Percentiles rank a stretch among this genome's conserved stretches.
Evolutionary conservation across 441 rosid species (phyloP).

Genomic region (Syzygium malaccense): DNA sequence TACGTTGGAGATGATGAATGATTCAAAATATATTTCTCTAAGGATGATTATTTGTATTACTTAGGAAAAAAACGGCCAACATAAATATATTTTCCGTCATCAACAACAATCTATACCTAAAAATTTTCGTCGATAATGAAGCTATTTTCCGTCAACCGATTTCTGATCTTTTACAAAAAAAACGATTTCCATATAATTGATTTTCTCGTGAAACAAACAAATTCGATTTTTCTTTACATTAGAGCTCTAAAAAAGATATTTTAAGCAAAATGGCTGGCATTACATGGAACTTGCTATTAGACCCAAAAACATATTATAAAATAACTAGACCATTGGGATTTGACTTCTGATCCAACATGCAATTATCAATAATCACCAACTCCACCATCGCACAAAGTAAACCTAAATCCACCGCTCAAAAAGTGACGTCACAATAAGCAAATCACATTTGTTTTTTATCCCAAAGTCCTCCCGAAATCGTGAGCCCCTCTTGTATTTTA

Average conservation of each 20-base stretch:
- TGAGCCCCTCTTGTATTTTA: background rate
- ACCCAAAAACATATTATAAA: background rate
- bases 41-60: background rate
- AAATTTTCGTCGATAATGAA: background rate
- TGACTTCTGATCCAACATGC: background rate
- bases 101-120: background rate
- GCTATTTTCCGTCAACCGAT: background rate
- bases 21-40: background rate
- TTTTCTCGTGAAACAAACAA: fast-evolving
- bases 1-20: background rate
- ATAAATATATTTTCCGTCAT: no score
- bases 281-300: background rate
- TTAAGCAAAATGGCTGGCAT: background rate
- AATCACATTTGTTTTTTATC: background rate
- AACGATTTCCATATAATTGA: background rate
- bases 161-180: background rate
- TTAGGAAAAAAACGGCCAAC: background rate
- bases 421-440: background rate
- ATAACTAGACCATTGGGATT: background rate
- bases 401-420: background rate
- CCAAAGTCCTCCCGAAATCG: background rate
- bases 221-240: background rate
- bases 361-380: background rate
- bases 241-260: background rate
- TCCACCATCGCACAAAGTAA: background rate